A percentile compares a stretch with the other conserved stretches of the same genome.
Conservation (phyloP, 192 early-diverging fungal genomes). For the Podila epigama region DNA sequence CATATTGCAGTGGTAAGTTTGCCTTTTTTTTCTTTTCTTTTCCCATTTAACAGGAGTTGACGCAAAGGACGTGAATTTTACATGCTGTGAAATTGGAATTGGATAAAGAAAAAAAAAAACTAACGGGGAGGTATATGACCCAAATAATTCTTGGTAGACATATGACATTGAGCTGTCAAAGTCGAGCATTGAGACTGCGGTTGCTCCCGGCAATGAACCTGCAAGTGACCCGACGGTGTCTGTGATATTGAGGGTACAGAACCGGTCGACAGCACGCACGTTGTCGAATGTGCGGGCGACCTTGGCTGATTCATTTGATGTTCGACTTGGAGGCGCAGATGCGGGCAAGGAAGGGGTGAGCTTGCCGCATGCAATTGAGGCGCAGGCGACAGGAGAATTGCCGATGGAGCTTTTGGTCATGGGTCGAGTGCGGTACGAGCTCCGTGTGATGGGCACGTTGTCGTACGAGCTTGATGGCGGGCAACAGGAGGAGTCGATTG, state of each 20-base stretch:
- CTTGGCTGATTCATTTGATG: conserved; percentile 40
- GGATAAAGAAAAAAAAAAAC: background rate
- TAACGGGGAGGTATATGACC: background rate
- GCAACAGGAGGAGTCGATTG: conserved; percentile 20
- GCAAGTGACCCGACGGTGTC: conserved; percentile 21
- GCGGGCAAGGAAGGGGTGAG: conserved; percentile 21
- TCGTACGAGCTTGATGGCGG: conserved; percentile 24
- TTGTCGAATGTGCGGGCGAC: conserved; percentile 9
- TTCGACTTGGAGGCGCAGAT: conserved; percentile 35
- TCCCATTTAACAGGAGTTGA: no score
- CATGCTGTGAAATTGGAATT: no score
- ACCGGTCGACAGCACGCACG: conserved; percentile 20
- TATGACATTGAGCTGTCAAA: conserved; percentile 35
- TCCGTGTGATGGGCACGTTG: conserved; percentile 36
- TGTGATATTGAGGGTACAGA: conserved; percentile 20
- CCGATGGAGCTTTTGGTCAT: conserved; percentile 29
- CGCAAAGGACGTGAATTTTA: no score
- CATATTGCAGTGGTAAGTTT: conserved; percentile 36
- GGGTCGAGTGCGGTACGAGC: conserved; percentile 46
- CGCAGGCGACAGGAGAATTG: conserved; percentile 17
- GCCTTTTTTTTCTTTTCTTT: background rate
- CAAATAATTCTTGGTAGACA: conserved; percentile 7
- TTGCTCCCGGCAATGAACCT: conserved; percentile 12
- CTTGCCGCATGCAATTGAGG: conserved; percentile 22
- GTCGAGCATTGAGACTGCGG: conserved; percentile 17